Conservation (phyloP, 176 grass and related monocot species). For the Paspalum notatum region DNA sequence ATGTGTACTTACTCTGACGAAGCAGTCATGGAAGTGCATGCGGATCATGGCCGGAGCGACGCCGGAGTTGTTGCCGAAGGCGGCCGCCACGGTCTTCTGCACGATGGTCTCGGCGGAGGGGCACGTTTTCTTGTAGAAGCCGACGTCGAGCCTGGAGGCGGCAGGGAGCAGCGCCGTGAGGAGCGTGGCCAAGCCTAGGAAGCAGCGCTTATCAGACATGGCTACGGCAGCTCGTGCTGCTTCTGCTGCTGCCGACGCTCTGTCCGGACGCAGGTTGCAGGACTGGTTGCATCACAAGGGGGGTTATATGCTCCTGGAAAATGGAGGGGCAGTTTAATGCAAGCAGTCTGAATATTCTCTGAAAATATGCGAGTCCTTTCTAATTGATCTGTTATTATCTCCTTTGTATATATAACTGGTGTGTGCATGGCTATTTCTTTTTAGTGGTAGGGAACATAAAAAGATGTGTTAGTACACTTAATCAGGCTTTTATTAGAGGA, state of each 20-base stretch:
- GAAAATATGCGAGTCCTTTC: neutral
- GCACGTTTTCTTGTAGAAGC: constrained; percentile 64
- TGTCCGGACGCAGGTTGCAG: neutral
- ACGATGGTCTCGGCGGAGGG: constrained; percentile 53
- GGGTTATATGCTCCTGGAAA: neutral
- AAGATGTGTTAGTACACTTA: too few relatives aligned
- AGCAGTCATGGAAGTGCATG: constrained; percentile 89
- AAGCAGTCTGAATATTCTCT: neutral
- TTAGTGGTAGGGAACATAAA: too few relatives aligned
- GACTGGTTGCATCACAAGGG: neutral
- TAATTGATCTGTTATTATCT: neutral
- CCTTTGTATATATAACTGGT: too few relatives aligned
- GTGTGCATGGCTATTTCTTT: too few relatives aligned
- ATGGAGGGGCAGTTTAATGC: neutral
- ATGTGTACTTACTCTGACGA: constrained; percentile 58
- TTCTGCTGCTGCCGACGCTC: neutral
- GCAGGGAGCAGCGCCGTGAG: neutral
- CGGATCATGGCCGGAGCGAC: constrained; percentile 62
- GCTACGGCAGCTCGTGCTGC: neutral
- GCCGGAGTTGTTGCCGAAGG: constrained; percentile 50
- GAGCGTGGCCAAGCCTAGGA: neutral
- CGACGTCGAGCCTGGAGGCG: constrained; percentile 22
- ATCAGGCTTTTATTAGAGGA: too few relatives aligned
- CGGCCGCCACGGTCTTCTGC: constrained; percentile 47
- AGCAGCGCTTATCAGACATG: neutral